Conservation (phyloP, 176 grass and related monocot genomes). For the Themeda triandra region DNA sequence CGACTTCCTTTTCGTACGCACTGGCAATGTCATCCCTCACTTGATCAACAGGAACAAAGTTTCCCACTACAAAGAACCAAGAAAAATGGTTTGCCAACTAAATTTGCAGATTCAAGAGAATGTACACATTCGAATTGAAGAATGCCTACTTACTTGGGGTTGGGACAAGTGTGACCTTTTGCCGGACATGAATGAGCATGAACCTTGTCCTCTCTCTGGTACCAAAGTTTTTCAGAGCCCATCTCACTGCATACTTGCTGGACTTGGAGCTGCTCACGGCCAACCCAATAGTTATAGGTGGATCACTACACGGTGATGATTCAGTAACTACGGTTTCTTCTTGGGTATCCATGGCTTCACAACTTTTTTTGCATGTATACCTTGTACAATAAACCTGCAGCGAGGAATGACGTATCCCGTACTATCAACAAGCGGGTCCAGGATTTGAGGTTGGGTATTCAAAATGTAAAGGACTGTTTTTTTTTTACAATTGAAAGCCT, state of each 20-base stretch:
- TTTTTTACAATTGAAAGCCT: not conserved
- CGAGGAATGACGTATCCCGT: not conserved
- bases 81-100: not conserved
- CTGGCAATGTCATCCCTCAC: conserved; percentile 43
- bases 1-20: conserved; percentile 43
- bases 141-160: conserved; percentile 41
- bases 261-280: conserved; percentile 30
- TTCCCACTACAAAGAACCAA: conserved; percentile 43
- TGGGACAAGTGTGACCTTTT: conserved; percentile 29
- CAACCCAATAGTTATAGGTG: conserved; percentile 32
- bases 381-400: not conserved
- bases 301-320: not conserved
- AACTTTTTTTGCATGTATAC: conserved; percentile 1
- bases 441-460: not conserved
- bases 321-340: conserved; percentile 2
- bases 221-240: conserved; percentile 46
- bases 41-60: conserved; percentile 47
- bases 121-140: not conserved
- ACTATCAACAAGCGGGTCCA: not conserved
- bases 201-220: conserved; percentile 7
- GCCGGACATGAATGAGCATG: conserved; percentile 40
- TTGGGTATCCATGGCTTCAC: conserved; percentile 14
- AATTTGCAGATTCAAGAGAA: not conserved
- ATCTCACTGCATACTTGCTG: conserved; percentile 35
- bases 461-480: too few species aligned